These are phyloP conservation scores for Brassica balearica DNA, from an alignment of 441 rosid species.

Conservation along the genomic window DNA sequence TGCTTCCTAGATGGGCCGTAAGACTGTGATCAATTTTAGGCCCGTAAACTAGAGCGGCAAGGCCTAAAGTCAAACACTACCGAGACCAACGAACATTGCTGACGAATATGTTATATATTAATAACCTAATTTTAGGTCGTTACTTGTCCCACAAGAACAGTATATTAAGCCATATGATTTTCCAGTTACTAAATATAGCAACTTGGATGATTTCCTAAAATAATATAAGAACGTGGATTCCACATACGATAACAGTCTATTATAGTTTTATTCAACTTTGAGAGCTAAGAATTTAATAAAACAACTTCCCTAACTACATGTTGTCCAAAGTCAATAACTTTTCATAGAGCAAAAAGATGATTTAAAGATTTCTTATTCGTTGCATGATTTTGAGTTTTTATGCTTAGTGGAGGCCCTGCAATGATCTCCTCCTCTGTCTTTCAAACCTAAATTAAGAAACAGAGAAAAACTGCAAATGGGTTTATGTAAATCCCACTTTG, in stretches of 20 bases:
- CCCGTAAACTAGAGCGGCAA: neutral
- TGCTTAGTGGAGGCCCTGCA: no score
- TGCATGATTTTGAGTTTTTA: no score
- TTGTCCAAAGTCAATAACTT: no score
- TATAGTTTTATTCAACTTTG: neutral
- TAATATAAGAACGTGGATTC: conserved; percentile 36
- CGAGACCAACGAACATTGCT: neutral
- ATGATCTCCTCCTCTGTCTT: no score
- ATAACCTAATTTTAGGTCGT: conserved; percentile 7
- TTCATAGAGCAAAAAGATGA: no score
- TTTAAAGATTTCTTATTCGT: no score
- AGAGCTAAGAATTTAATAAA: neutral
- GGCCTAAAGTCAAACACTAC: neutral
- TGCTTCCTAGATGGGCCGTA: conserved; percentile 16
- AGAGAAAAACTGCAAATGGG: no score
- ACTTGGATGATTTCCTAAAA: conserved; percentile 11
- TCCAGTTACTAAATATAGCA: conserved; percentile 21
- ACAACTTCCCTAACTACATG: no score
- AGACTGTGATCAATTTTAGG: neutral
- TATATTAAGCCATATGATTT: conserved; percentile 15
- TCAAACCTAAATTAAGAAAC: no score
- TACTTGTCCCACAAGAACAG: conserved; percentile 14
- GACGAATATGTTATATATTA: neutral
- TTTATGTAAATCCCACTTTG: conserved; percentile 7
- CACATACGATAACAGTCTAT: conserved; percentile 16